phyloP scores from a whole-genome alignment of 805 yeast genomes.

The Zygosaccharomyces rouxii region DNA sequence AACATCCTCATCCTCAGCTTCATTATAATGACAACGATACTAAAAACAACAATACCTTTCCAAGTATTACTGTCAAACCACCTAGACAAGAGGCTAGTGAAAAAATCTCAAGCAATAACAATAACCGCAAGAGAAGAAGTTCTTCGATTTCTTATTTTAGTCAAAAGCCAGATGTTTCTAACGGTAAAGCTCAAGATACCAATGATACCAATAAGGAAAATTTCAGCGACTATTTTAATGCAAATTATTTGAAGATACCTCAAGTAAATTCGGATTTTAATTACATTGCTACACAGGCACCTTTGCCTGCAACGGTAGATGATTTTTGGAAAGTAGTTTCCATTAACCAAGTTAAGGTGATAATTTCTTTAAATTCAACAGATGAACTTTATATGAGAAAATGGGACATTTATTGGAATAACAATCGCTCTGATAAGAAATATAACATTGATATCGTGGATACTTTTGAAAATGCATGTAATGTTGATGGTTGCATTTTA shows the following conservation, averaged over 20 bases:
- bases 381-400: constrained; percentile 70
- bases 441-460: constrained; percentile 36
- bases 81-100: constrained; percentile 1
- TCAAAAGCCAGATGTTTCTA: constrained; percentile 2
- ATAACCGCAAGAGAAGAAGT: constrained; percentile 10
- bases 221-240: constrained; percentile 70
- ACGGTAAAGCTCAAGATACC: constrained; percentile 1
- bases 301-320: constrained; percentile 66
- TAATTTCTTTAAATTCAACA: constrained; percentile 72
- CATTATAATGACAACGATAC: constrained; percentile 28
- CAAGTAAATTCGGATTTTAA: constrained; percentile 38
- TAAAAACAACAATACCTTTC: neutral
- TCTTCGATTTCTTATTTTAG: constrained; percentile 10
- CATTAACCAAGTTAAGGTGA: constrained; percentile 59
- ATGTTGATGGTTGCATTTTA: constrained; percentile 33
- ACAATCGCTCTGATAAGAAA: constrained; percentile 37
- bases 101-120: constrained; percentile 1
- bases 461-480: constrained; percentile 29
- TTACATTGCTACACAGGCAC: constrained; percentile 90
- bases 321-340: constrained; percentile 88
- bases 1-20: neutral
- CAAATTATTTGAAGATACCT: constrained; percentile 57
- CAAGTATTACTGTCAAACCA: neutral
- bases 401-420: constrained; percentile 79
- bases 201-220: constrained; percentile 12